Evolutionary conservation across 176 grass and related monocot genomes (phyloP).

Genomic region (Stipa capillata): DNA sequence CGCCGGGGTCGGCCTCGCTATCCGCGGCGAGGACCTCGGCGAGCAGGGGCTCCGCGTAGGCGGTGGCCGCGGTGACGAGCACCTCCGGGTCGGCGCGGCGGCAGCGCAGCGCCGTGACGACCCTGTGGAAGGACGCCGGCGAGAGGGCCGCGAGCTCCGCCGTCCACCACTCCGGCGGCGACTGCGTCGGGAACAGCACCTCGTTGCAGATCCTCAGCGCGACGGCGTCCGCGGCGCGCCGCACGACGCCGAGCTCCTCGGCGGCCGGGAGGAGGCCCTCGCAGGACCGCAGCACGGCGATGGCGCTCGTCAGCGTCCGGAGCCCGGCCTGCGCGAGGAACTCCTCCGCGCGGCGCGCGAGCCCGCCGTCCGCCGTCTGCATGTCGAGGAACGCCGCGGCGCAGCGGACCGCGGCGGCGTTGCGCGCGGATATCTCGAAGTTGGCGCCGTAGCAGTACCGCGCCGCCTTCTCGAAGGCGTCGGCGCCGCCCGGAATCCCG

Average conservation of each 20-base stretch:
- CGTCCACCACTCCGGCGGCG: slow-evolving; percentile 57
- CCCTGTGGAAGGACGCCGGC: slow-evolving; percentile 47
- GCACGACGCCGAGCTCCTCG: slow-evolving; percentile 43
- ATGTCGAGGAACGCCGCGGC: slow-evolving; percentile 68
- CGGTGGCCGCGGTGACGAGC: slow-evolving; percentile 23
- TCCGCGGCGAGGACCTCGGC: too few relatives aligned
- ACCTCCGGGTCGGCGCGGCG: slow-evolving; percentile 26
- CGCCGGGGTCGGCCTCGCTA: too few relatives aligned
- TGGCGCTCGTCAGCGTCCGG: slow-evolving; percentile 36
- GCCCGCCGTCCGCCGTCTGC: slow-evolving; percentile 26
- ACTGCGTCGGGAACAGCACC: slow-evolving; percentile 37
- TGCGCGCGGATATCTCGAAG: slow-evolving; percentile 58
- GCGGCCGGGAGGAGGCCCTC: slow-evolving; percentile 33
- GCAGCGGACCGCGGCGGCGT: slow-evolving; percentile 58
- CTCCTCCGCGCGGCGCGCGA: slow-evolving; percentile 50
- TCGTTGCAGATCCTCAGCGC: slow-evolving; percentile 58
- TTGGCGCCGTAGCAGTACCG: slow-evolving; percentile 77
- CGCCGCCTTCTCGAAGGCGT: slow-evolving; percentile 61
- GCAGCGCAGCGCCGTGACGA: slow-evolving; percentile 39
- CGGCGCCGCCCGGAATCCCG: slow-evolving; percentile 47
- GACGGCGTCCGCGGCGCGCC: slow-evolving; percentile 34
- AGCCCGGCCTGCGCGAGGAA: slow-evolving; percentile 39
- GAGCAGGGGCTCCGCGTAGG: slow-evolving; percentile 43
- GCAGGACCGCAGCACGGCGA: slow-evolving; percentile 69
- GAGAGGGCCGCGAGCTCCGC: slow-evolving; percentile 35